Percentiles rank a stretch among this genome's conserved stretches.
These are phyloP conservation scores for Rhizopogon parksii DNA, from an alignment of 1,284 basidiomycete genomes.

Conservation along the genomic window DNA sequence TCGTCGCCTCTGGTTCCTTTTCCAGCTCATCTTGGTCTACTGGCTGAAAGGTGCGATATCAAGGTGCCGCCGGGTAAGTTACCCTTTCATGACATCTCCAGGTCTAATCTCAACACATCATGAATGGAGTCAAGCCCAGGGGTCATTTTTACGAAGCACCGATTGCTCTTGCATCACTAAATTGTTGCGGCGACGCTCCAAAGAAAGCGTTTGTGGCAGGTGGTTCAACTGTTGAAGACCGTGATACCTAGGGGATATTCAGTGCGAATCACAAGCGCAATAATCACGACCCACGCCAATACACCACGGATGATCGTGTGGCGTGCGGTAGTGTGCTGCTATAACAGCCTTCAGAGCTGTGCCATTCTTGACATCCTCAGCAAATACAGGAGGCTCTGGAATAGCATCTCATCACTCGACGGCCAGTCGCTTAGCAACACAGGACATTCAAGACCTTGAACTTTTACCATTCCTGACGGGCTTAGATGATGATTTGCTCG, in stretches of 20 bases:
- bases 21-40: slow-evolving; percentile 48
- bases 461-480: slow-evolving; percentile 57
- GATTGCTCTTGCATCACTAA: no score
- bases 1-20: slow-evolving; percentile 51
- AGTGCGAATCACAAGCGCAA: neutral
- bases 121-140: no score
- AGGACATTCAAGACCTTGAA: slow-evolving; percentile 57
- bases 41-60: slow-evolving; percentile 22
- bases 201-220: no score
- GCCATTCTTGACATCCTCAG: slow-evolving; percentile 70
- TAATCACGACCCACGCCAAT: slow-evolving; percentile 43
- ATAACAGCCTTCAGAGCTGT: no score
- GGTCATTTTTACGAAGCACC: no score
- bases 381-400: slow-evolving; percentile 41
- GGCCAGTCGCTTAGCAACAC: neutral
- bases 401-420: neutral
- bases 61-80: no score
- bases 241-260: no score
- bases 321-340: slow-evolving; percentile 62
- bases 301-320: no score
- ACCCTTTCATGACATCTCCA: no score
- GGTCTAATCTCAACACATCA: no score
- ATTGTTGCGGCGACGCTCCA: no score
- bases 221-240: no score
- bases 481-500: slow-evolving; percentile 79